phyloP scores from a whole-genome alignment of 2,329 filamentous ascomycete species.

The Pseudocercospora fuligena region DNA sequence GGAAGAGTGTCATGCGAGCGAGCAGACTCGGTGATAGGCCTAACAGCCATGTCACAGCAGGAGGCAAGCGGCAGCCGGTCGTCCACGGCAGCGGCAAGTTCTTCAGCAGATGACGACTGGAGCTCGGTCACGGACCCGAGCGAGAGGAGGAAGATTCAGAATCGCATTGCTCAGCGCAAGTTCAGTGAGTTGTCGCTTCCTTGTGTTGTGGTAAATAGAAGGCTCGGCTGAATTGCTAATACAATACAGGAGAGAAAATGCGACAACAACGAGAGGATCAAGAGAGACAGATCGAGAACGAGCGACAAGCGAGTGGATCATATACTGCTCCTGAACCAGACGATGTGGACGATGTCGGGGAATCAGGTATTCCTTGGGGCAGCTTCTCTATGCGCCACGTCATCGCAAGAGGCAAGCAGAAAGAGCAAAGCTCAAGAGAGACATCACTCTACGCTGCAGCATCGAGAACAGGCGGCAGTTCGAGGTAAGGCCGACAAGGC shows the following conservation, averaged over 20 bases:
- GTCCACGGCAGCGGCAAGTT: slow-evolving; percentile 17
- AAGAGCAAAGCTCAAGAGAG: slow-evolving; percentile 50
- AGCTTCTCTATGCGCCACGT: slow-evolving; percentile 65
- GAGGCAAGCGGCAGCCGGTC: slow-evolving; percentile 17
- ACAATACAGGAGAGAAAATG: slow-evolving; percentile 66
- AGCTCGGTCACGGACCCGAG: slow-evolving; percentile 70
- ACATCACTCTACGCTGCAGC: slow-evolving; percentile 45
- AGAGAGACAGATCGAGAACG: slow-evolving; percentile 67
- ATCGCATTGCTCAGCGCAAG: slow-evolving; percentile 75
- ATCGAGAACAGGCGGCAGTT: slow-evolving; percentile 46
- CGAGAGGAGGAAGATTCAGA: slow-evolving; percentile 75
- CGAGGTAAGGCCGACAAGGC: slow-evolving; percentile 37
- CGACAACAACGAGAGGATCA: slow-evolving; percentile 69
- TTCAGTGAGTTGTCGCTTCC: slow-evolving; percentile 64
- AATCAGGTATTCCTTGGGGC: slow-evolving; percentile 74
- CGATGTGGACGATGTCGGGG: slow-evolving; percentile 59
- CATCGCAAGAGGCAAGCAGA: slow-evolving; percentile 50
- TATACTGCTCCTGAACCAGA: slow-evolving; percentile 66
- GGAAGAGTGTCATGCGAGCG: slow-evolving; percentile 4
- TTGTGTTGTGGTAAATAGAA: not conserved
- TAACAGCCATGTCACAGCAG: slow-evolving; percentile 28
- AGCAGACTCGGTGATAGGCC: slow-evolving; percentile 4
- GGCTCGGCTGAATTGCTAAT: not conserved
- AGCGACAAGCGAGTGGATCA: slow-evolving; percentile 65
- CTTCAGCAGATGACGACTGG: slow-evolving; percentile 65